Percentiles rank a stretch among this genome's conserved stretches.
Conservation (phyloP, 139 green algal species). For the Nannochloris sp. region DNA sequence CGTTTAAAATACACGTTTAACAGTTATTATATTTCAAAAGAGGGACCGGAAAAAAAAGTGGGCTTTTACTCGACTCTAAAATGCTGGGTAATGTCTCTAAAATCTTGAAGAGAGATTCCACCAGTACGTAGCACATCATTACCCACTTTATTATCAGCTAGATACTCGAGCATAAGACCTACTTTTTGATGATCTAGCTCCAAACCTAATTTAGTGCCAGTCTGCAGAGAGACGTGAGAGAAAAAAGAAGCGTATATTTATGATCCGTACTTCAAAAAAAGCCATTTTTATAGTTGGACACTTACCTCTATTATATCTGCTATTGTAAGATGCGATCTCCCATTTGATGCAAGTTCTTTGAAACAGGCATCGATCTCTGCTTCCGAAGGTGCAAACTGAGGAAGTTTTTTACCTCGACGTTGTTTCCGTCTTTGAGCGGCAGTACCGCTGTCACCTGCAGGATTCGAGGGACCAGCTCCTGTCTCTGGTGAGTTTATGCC, state of each 20-base stretch:
- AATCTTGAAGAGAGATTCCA: neutral
- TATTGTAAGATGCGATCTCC: neutral
- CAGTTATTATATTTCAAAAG: too few relatives aligned
- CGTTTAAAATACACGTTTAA: neutral
- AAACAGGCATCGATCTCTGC: neutral
- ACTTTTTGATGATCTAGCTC: neutral
- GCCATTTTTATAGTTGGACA: neutral
- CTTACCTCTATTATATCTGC: neutral
- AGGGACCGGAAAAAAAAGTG: too few relatives aligned
- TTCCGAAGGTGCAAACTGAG: neutral
- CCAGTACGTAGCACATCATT: neutral
- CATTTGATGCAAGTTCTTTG: too few relatives aligned
- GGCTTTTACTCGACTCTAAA: constrained; percentile 1
- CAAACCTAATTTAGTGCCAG: neutral
- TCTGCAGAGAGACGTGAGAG: neutral
- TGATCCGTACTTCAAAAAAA: neutral
- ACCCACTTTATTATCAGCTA: neutral
- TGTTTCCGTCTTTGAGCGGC: neutral
- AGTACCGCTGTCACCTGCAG: too few relatives aligned
- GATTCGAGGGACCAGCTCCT: too few relatives aligned
- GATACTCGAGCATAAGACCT: neutral
- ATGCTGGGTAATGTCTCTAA: neutral
- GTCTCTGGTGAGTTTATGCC: too few relatives aligned
- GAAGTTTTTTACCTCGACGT: neutral
- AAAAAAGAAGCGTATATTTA: neutral